These are phyloP conservation scores for Ogataea haglerorum DNA, from an alignment of 805 yeast genomes.

Conservation along the genomic window DNA sequence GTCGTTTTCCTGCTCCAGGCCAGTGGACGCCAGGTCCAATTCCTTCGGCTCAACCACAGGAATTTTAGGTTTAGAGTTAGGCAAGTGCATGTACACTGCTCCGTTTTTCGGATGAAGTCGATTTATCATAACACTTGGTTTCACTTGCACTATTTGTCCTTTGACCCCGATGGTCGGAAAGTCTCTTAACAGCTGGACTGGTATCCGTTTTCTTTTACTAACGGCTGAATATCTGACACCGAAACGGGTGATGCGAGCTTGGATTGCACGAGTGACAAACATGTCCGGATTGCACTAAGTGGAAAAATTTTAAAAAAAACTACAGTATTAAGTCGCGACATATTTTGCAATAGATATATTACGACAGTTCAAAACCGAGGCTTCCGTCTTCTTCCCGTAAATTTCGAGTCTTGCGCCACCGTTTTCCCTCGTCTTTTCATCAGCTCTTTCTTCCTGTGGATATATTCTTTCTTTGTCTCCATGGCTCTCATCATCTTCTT, in stretches of 20 bases:
- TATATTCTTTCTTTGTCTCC: slow-evolving; percentile 78
- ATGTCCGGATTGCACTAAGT: too few relatives aligned
- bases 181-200: slow-evolving; percentile 73
- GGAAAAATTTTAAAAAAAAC: slow-evolving; percentile 2
- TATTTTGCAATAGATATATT: slow-evolving; percentile 2
- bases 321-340: slow-evolving; percentile 5
- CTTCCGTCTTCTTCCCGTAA: slow-evolving; percentile 81
- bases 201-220: slow-evolving; percentile 53
- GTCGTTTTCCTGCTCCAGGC: slow-evolving; percentile 8
- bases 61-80: slow-evolving; percentile 32
- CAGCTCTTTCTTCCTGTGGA: slow-evolving; percentile 86
- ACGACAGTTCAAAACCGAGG: slow-evolving; percentile 46
- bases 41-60: slow-evolving; percentile 27
- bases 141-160: slow-evolving; percentile 74
- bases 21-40: background rate
- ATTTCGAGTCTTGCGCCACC: slow-evolving; percentile 88
- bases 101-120: slow-evolving; percentile 66
- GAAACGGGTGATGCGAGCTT: slow-evolving; percentile 6
- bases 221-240: slow-evolving; percentile 44
- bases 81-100: slow-evolving; percentile 59
- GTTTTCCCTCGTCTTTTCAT: slow-evolving; percentile 87
- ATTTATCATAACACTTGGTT: slow-evolving; percentile 82
- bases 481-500: slow-evolving; percentile 49
- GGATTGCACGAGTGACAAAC: too few relatives aligned
- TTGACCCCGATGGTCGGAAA: slow-evolving; percentile 57